A percentile compares a stretch with the other conserved stretches of the same genome.
Evolutionary conservation across 2,329 filamentous ascomycete species (phyloP).

Genomic region (Arachnopeziza araneosa): DNA sequence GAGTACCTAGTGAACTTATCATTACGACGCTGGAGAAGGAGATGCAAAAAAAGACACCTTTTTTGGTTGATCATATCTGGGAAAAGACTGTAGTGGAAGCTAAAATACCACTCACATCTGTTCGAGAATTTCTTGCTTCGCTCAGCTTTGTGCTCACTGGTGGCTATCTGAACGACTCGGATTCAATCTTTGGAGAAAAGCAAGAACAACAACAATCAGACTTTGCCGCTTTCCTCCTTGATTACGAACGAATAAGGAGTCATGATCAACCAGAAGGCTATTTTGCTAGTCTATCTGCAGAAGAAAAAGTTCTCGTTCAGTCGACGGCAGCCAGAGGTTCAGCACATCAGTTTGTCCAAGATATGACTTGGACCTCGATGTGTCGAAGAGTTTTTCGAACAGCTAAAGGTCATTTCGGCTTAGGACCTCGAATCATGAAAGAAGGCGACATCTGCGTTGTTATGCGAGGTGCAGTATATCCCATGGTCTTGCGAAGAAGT

Average conservation of each 20-base stretch:
- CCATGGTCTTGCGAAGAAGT: conserved; percentile 9
- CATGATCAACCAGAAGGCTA: not conserved
- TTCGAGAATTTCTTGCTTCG: not conserved
- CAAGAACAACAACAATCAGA: conserved; percentile 6
- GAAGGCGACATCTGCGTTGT: conserved; percentile 8
- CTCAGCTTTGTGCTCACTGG: conserved; percentile 10
- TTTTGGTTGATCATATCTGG: conserved; percentile 14
- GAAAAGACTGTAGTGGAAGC: conserved; percentile 1
- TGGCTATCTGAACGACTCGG: conserved; percentile 2
- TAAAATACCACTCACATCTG: conserved; percentile 2
- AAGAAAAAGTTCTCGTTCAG: conserved; percentile 3
- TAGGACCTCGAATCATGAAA: conserved; percentile 13
- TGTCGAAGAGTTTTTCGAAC: conserved; percentile 12
- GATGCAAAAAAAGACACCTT: conserved; percentile 9
- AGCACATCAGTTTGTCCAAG: conserved; percentile 11
- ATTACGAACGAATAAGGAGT: conserved; percentile 8
- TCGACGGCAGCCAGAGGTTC: conserved; percentile 4
- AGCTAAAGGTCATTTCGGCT: conserved; percentile 5
- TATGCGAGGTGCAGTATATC: conserved; percentile 7
- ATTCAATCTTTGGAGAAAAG: conserved; percentile 5
- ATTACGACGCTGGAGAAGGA: conserved; percentile 11
- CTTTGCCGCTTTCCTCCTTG: conserved; percentile 8
- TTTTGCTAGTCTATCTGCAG: conserved; percentile 2
- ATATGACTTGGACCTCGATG: conserved; percentile 14
- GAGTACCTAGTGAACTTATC: conserved; percentile 9